Percentiles rank a stretch among this genome's conserved stretches.
Conservation (phyloP, 164 flowering plant genomes). For the Euptelea pleiosperma region DNA sequence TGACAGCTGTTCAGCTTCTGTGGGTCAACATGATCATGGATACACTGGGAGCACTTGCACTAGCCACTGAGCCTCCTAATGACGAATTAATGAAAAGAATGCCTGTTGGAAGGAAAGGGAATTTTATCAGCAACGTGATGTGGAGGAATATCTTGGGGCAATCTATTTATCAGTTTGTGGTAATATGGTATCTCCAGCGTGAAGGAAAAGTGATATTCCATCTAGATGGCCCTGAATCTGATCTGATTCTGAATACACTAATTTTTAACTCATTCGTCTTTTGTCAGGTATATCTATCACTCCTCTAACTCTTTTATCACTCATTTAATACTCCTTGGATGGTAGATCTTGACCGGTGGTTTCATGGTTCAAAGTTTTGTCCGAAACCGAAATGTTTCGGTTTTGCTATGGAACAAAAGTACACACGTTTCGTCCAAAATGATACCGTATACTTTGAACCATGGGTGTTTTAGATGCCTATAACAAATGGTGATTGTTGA, state of each 20-base stretch:
- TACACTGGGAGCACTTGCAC: constrained; percentile 92
- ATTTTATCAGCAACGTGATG: constrained; percentile 85
- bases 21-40: constrained; percentile 99
- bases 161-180: constrained; percentile 71
- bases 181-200: constrained; percentile 84
- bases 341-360: neutral
- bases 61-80: constrained; percentile 91
- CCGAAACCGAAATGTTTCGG: too few relatives aligned
- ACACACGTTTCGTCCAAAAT: too few relatives aligned
- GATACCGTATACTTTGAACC: too few relatives aligned
- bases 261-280: constrained; percentile 91
- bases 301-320: neutral
- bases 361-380: too few relatives aligned
- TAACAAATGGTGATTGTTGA: too few relatives aligned
- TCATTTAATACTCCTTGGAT: too few relatives aligned
- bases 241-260: constrained; percentile 68
- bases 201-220: constrained; percentile 58
- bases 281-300: constrained; percentile 65
- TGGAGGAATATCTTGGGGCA: constrained; percentile 96
- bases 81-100: constrained; percentile 75
- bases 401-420: too few relatives aligned
- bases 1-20: constrained; percentile 91
- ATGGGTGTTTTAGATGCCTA: too few relatives aligned
- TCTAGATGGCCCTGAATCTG: constrained; percentile 63
- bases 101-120: constrained; percentile 93